phyloP scores from a whole-genome alignment of 1,139 yeast species.

The Hansenula sp. region DNA sequence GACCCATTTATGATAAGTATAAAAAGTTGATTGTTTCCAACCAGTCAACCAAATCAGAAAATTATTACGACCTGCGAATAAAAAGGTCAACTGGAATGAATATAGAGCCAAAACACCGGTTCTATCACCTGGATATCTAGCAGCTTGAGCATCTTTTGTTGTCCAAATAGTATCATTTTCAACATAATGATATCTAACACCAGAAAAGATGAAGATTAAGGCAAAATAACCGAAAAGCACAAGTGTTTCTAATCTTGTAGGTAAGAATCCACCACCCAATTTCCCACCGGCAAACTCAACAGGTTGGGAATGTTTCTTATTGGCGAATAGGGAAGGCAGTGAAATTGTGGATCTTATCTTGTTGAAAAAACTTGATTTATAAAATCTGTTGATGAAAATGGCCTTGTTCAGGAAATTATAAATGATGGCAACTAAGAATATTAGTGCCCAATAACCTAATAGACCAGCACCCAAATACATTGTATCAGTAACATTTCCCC shows the following conservation, averaged over 20 bases:
- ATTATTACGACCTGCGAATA: constrained; percentile 68
- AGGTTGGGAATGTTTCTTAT: constrained; percentile 1
- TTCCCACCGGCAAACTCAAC: constrained; percentile 10
- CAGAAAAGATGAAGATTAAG: constrained; percentile 34
- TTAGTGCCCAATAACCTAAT: constrained; percentile 42
- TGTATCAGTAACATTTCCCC: constrained; percentile 35
- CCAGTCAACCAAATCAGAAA: constrained; percentile 61
- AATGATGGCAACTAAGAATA: constrained; percentile 35
- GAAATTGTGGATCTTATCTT: constrained; percentile 1
- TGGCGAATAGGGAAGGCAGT: constrained; percentile 2
- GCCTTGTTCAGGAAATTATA: constrained; percentile 27
- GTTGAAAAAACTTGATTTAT: constrained; percentile 1
- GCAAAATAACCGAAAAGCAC: constrained; percentile 40
- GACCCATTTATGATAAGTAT: constrained; percentile 64
- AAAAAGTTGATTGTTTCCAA: constrained; percentile 61
- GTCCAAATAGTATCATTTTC: constrained; percentile 35
- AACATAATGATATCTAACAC: constrained; percentile 36
- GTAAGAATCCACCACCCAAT: too few relatives aligned
- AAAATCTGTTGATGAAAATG: constrained; percentile 1
- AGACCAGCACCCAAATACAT: constrained; percentile 42
- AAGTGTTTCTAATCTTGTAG: constrained; percentile 58
- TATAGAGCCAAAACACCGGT: constrained; percentile 46
- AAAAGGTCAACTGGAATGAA: constrained; percentile 44
- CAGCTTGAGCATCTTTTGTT: constrained; percentile 39
- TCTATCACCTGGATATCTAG: constrained; percentile 62